A percentile compares a stretch with the other conserved stretches of the same genome.
phyloP scores from a whole-genome alignment of 768 basidiomycete genomes.

The Lactarius evosmus region DNA sequence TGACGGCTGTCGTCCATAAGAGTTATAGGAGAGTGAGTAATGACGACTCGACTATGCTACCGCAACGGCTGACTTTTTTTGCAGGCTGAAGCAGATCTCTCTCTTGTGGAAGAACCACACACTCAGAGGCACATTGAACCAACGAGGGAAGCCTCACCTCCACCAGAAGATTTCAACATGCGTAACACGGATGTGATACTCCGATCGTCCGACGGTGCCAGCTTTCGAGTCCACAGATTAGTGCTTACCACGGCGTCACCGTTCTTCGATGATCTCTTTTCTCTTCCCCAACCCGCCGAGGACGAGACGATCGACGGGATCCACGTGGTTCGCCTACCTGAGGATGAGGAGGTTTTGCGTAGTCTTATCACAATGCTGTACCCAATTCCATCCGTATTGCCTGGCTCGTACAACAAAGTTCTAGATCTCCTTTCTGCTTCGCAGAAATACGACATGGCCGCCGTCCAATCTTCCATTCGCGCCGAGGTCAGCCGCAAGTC shows the following conservation, averaged over 20 bases:
- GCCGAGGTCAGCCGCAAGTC: not conserved
- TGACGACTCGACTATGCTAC: not conserved
- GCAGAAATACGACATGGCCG: constrained; percentile 30
- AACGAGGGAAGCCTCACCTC: not conserved
- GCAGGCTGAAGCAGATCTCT: constrained; percentile 1
- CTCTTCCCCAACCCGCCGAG: constrained; percentile 24
- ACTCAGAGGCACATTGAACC: not conserved
- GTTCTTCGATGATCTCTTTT: constrained; percentile 35
- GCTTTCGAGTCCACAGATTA: constrained; percentile 33
- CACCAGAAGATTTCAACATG: not conserved
- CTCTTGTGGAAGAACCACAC: constrained; percentile 1
- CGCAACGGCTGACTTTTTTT: not conserved
- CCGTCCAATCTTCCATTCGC: constrained; percentile 12
- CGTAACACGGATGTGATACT: constrained; percentile 29
- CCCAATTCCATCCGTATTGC: constrained; percentile 6
- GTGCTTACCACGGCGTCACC: constrained; percentile 36
- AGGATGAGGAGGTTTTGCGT: constrained; percentile 12
- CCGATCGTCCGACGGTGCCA: constrained; percentile 31
- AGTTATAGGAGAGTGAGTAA: not conserved
- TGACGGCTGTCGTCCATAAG: not conserved
- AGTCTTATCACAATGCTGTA: constrained; percentile 15
- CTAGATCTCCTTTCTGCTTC: constrained; percentile 22
- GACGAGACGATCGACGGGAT: constrained; percentile 15
- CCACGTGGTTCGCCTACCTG: constrained; percentile 18
- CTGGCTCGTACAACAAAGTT: constrained; percentile 6